Base-by-base conservation (phyloP, 768 basidiomycete species). In the Calvatia gigantea region DNA sequence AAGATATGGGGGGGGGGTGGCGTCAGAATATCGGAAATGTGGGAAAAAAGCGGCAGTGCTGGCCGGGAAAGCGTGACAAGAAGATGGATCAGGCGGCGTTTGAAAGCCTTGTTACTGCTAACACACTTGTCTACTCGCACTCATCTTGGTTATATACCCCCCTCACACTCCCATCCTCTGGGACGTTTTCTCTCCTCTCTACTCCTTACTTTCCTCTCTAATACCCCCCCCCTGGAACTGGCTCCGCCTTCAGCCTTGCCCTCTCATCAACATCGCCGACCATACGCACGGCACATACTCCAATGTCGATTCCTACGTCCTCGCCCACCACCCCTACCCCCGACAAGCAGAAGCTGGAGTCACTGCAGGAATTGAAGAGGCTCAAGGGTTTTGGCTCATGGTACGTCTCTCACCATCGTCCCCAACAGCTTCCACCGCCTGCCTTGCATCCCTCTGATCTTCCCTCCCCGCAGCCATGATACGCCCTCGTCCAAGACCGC, bases 401-500 rank as follows among this genome's bases (percentile, higher is more conserved):
- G 59, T 60, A 38, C 47, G 56, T 38, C 12, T n/a, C 46, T 45
- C 37, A 42, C 19, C 56, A 19, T 19, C 29, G 19, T 17, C 17
- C 27, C 19, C 31, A 33, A 29, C 17, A 17, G 42, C 31, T 41
- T 19, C 23, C 50, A 14, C 19, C 33, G 17, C 35, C 33, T 31
- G 35, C 29, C 33, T 25, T n/a, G n/a, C n/a, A n/a, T n/a, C 35
- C 33, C 17, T 33, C 38, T 25, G 5, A 21, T 35, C 48, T 33
- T 37, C 37, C 52, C 6, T 53, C 35, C 29, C 43, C 48, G 56
- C 53, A 69, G 68, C 45, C 67, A 70, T 38, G 64, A 66, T 54
- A 71, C 70, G 28, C 70, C 71, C 56, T 67, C 67, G 17, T 65
- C 67, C 38, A 68, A 64, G 42, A 66, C 69, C 8, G 67, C 69